A percentile compares a stretch with the other conserved stretches of the same genome.
These are phyloP conservation scores for Tetrahymena thermophila DNA, from an alignment of 73 alveolate species.

Conservation along the genomic window DNA sequence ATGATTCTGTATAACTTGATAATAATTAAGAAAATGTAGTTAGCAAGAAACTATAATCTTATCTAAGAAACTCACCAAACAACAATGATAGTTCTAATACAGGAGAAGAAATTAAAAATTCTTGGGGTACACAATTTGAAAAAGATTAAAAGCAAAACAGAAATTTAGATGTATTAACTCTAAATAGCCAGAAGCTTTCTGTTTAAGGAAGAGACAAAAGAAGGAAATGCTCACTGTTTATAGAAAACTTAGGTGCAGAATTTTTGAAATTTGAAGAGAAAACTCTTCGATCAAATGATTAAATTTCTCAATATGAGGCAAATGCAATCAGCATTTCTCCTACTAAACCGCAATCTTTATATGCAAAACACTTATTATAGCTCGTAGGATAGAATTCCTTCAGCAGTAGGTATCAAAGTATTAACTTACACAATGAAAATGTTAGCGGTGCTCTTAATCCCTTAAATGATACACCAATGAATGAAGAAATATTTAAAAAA, in stretches of 20 bases:
- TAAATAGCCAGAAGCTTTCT: background rate
- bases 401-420: background rate
- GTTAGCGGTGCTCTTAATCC: background rate
- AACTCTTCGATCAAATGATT: background rate
- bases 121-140: background rate
- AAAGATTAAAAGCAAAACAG: background rate
- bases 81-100: background rate
- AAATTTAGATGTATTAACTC: background rate
- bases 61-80: background rate
- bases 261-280: background rate
- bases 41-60: background rate
- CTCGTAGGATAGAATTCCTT: background rate
- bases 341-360: background rate
- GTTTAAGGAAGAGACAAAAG: background rate
- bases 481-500: background rate
- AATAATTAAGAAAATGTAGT: background rate
- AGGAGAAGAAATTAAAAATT: background rate
- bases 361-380: background rate
- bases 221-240: background rate
- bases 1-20: background rate
- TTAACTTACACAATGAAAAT: background rate
- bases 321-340: background rate
- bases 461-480: background rate
- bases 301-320: background rate
- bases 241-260: background rate